Percentiles rank a stretch among this genome's conserved stretches.
Conservation (phyloP, 179 eudicot species). For the Amaranthus tricolor region DNA sequence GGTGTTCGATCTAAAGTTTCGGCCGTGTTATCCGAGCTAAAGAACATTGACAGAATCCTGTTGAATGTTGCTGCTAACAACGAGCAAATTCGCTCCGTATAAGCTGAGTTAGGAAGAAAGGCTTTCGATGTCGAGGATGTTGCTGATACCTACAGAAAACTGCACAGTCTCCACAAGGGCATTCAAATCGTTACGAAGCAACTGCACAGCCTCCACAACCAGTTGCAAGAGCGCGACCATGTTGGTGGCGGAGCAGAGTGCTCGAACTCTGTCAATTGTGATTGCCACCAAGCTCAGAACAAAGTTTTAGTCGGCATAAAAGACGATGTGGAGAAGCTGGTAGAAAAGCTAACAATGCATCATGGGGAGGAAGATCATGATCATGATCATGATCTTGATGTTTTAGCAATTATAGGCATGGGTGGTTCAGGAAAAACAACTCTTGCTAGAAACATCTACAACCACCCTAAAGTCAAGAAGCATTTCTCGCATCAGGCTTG, state of each 20-base stretch:
- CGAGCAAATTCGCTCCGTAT: constrained; percentile 1
- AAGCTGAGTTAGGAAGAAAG: constrained; percentile 11
- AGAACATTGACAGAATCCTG: not conserved
- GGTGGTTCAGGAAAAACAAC: constrained; percentile 33
- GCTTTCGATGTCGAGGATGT: constrained; percentile 28
- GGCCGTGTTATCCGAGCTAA: constrained; percentile 5
- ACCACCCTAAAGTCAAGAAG: not conserved
- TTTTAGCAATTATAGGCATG: constrained; percentile 28
- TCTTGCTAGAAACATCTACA: constrained; percentile 22
- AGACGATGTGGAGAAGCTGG: constrained; percentile 8
- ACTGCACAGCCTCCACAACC: too few relatives aligned
- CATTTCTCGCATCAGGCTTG: constrained; percentile 27
- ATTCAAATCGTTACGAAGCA: not conserved
- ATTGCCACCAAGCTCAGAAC: too few relatives aligned
- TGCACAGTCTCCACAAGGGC: not conserved
- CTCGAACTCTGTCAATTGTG: too few relatives aligned
- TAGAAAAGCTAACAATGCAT: not conserved
- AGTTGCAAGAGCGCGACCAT: too few relatives aligned
- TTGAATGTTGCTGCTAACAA: not conserved
- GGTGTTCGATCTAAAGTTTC: too few relatives aligned
- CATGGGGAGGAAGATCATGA: too few relatives aligned
- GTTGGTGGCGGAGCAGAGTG: too few relatives aligned
- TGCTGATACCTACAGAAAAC: constrained; percentile 5
- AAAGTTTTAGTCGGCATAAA: constrained; percentile 28
- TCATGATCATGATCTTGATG: constrained; percentile 6